Evolutionary conservation across 1,139 yeast species (phyloP), one percentile per base, ranked within the genome.

Genomic region (Blastobotrys ciferrii): DNA sequence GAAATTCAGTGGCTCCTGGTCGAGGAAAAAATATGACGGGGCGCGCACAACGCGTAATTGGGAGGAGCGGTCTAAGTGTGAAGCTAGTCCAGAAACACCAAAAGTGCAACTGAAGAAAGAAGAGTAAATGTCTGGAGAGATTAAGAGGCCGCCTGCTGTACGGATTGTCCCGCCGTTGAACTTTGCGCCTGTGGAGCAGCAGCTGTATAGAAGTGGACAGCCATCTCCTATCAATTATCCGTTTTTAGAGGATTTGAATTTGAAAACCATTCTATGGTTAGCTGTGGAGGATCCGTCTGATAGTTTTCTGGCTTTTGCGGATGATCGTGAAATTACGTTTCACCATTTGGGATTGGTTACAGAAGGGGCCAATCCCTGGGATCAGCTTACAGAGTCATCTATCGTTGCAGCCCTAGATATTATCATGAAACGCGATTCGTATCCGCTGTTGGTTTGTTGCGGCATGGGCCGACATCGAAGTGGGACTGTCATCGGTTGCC

Each of bases 381-480:
- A 92, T 67, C 92, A 96, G n/a, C 73, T 92, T 40, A 86, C 89
- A 28, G 96, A 89, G 61, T 75, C 79, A 35, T 82, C 95, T 28
- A 89, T 91, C 44, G 79, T 80, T 31, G 82, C 80, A 54, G 95
- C 97, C 0, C 70, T 91, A 54, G 87, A 84, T 56, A 75, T 88
- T 41, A 83, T 91, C 32, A 78, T 84, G 47, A 78, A 87, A 59
- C 76, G 75, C 54, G 75, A 78, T n/a, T 80, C 83, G 63, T 87
- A 87, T 60, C 98, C 98, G 0, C 60, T 91, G 53, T 70, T 92
- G 45, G 92, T 89, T 5, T 91, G 98, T 67, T 92, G 98, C 62
- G 96, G 97, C 11, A 91, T 91, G 98, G 98, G 98, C 0, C 74
- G 98, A 57, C 98, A 92, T 66, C 76, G 98, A 53, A 89, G 97